A percentile compares a stretch with the other conserved stretches of the same genome.
These are phyloP conservation scores for Candida tammaniensis DNA, from an alignment of 805 yeast genomes.

Conservation along the genomic window DNA sequence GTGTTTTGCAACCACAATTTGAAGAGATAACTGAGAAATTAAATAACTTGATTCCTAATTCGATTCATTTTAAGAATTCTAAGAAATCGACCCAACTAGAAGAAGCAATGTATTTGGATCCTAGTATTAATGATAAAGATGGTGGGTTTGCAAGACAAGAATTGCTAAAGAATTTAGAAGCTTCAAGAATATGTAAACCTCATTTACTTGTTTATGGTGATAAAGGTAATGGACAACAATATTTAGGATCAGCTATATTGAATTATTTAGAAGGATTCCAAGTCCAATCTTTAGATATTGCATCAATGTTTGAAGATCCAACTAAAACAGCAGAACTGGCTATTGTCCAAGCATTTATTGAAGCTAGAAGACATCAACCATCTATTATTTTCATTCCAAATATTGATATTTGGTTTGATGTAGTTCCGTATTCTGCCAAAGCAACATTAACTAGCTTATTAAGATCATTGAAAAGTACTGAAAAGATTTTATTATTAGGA, in stretches of 20 bases:
- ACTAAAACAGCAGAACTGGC: conserved; percentile 80
- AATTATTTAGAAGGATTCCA: conserved; percentile 86
- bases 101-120: conserved; percentile 64
- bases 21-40: conserved; percentile 45
- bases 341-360: conserved; percentile 78
- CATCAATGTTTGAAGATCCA: conserved; percentile 72
- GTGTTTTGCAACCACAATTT: conserved; percentile 57
- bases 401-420: conserved; percentile 69
- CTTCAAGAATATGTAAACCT: conserved; percentile 76
- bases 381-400: conserved; percentile 82
- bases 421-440: conserved; percentile 66
- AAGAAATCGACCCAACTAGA: conserved; percentile 54
- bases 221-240: conserved; percentile 83
- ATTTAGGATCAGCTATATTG: conserved; percentile 76
- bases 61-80: conserved; percentile 34
- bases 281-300: conserved; percentile 81
- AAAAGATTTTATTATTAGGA: conserved; percentile 71
- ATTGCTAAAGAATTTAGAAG: conserved; percentile 45
- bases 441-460: conserved; percentile 71
- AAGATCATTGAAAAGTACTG: conserved; percentile 65
- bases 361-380: conserved; percentile 87
- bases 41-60: conserved; percentile 58
- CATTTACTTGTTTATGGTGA: conserved; percentile 71
- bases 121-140: conserved; percentile 53
- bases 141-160: conserved; percentile 72